Evolutionary conservation across 2,329 filamentous ascomycete genomes (phyloP).

Genomic region (Ascochyta rabiei): DNA sequence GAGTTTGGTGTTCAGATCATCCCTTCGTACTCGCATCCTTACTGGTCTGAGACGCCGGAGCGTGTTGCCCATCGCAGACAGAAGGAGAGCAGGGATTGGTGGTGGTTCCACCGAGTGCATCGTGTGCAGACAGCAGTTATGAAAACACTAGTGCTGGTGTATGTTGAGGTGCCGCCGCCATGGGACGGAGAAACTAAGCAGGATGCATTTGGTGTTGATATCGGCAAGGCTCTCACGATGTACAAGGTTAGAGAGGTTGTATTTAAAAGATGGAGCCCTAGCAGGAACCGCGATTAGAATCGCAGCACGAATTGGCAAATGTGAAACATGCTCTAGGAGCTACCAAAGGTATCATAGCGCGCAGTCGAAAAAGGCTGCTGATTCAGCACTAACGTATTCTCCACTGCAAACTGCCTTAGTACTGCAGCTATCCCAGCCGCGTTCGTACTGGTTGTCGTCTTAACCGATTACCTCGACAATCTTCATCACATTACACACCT

Average conservation of each 20-base stretch:
- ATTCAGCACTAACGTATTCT: not conserved
- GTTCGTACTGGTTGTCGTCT: not conserved
- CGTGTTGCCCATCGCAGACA: constrained; percentile 59
- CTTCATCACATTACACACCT: not conserved
- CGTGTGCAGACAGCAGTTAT: constrained; percentile 87
- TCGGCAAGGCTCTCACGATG: constrained; percentile 67
- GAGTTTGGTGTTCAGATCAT: constrained; percentile 88
- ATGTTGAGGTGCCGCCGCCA: constrained; percentile 86
- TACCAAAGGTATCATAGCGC: not conserved
- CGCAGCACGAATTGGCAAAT: too few relatives aligned
- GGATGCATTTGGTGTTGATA: constrained; percentile 54
- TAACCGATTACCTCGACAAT: not conserved
- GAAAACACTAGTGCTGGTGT: constrained; percentile 87
- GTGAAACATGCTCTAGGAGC: too few relatives aligned
- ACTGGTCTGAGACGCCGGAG: constrained; percentile 65
- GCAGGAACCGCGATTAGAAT: constrained; percentile 69
- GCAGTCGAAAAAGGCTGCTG: not conserved
- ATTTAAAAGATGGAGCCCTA: constrained; percentile 82
- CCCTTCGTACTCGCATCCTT: constrained; percentile 76
- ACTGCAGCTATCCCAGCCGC: not conserved
- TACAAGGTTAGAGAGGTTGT: constrained; percentile 83
- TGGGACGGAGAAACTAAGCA: constrained; percentile 51
- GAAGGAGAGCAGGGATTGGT: constrained; percentile 65
- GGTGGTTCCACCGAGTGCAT: constrained; percentile 87
- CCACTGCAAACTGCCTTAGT: not conserved